Evolutionary conservation across 83 land plant genomes (phyloP).

Genomic region (Larix sibirica): DNA sequence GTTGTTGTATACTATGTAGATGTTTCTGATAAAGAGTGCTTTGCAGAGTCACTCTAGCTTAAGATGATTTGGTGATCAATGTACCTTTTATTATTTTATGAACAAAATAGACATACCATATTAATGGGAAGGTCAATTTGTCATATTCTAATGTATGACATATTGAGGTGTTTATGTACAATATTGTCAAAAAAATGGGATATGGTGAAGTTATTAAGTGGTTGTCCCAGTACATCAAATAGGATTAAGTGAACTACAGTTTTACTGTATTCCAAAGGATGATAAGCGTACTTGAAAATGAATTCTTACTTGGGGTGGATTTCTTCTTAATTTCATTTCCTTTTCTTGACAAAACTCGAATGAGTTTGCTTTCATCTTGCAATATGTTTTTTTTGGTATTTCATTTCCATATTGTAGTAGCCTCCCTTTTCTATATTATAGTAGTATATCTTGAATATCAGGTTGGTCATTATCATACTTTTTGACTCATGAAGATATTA

Average conservation of each 20-base stretch:
- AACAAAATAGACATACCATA: slow-evolving; percentile 51
- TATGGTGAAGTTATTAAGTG: slow-evolving; percentile 65
- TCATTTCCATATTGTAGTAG: too few species aligned
- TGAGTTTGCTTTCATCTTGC: too few species aligned
- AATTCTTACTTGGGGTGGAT: too few species aligned
- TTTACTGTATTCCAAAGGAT: too few species aligned
- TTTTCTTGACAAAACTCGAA: too few species aligned
- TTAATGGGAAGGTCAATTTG: slow-evolving; percentile 50
- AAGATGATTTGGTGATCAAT: slow-evolving; percentile 29
- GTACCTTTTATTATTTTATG: slow-evolving; percentile 45
- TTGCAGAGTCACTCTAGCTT: slow-evolving; percentile 49
- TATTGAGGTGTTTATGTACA: slow-evolving; percentile 64
- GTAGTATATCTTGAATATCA: too few species aligned
- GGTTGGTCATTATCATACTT: too few species aligned
- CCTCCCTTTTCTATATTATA: too few species aligned
- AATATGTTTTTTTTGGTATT: too few species aligned
- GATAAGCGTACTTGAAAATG: too few species aligned
- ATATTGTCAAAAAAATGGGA: slow-evolving; percentile 62
- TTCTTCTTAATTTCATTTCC: too few species aligned
- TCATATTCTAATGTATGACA: slow-evolving; percentile 48
- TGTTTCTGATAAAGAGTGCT: slow-evolving; percentile 46
- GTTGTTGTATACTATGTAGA: slow-evolving; percentile 52
- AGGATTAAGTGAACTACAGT: not conserved
- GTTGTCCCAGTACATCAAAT: slow-evolving; percentile 57
- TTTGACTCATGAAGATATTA: too few species aligned